Base-by-base conservation (phyloP, 176 grass and related monocot species). In the Phoenix dactylifera region DNA sequence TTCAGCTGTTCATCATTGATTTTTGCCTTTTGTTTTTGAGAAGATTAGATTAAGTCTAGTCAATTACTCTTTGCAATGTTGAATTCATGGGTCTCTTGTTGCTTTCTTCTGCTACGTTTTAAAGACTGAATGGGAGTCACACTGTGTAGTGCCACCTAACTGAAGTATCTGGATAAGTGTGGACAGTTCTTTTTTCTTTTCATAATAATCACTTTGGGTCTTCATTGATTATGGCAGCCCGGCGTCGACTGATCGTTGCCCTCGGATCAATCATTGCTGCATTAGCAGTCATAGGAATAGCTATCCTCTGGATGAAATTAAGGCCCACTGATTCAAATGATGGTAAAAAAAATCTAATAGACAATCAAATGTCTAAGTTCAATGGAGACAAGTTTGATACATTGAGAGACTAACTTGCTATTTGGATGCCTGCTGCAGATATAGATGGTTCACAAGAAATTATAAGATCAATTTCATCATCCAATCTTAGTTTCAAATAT, bases 401-500 rank as follows among this genome's bases (percentile, higher is more conserved):
- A 39, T 44, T 12, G 10, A 44, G 35, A 9, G 10, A 44, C 9
- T 54, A 58, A 26, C 16, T 15, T 26, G 22, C 18, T 58, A 2
- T 18, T 48, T 74, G 19, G 3, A 63, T 7, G 54, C 18, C 26
- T 17, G 51, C 60, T 18, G 12, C 65, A 93, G 80, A 88, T 74
- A 63, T 82, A 55, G 89, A 88, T 60, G 72, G 74, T 1, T 89
- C 84, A 0, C 66, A 32, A 15, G 78, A 62, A 63, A 71, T 79
- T 62, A 79, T 95, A 55, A 76, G 85, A 55, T 55, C 84, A 55
- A 88, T 95, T 68, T 26, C 65, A 6, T 68, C 78, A 10, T 95
- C 89, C 16, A 65, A 85, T 9, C 68, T 88, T 6, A 64, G 78
- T 63, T 89, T 89, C 78, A 77, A 68, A 32, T 95, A 95, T 48